Percentiles rank a stretch among this genome's conserved stretches.
phyloP scores from a whole-genome alignment of 106 monocot genomes.

The Dendrobium huoshanense region DNA sequence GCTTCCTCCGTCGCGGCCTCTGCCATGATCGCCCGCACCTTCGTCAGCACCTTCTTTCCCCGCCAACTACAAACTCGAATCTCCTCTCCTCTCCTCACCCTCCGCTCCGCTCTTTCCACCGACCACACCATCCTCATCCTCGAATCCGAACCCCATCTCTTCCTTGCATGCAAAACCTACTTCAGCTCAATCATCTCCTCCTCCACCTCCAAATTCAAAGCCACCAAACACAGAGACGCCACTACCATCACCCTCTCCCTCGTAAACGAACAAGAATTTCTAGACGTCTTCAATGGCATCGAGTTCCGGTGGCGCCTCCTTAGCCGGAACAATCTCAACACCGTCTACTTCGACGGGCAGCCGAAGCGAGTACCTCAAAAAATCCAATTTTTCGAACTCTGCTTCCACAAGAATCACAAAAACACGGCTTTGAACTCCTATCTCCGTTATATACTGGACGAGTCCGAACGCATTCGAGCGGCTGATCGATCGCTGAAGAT shows the following conservation, averaged over 20 bases:
- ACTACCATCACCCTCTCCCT: not conserved
- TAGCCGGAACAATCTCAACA: too few relatives aligned
- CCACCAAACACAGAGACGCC: constrained; percentile 6
- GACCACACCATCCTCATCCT: constrained; percentile 18
- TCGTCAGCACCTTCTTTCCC: constrained; percentile 21
- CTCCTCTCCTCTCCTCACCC: not conserved
- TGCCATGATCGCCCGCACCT: constrained; percentile 12
- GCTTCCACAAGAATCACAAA: not conserved
- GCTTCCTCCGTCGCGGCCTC: constrained; percentile 22
- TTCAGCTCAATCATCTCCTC: constrained; percentile 10
- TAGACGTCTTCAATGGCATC: not conserved
- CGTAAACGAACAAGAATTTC: not conserved
- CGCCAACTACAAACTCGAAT: constrained; percentile 9
- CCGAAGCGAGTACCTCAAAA: too few relatives aligned
- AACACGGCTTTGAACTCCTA: not conserved
- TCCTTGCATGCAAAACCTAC: constrained; percentile 3
- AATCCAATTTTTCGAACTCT: not conserved
- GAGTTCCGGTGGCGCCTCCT: not conserved
- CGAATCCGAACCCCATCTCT: constrained; percentile 15
- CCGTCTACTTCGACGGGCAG: too few relatives aligned
- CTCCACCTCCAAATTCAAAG: constrained; percentile 10
- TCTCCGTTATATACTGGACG: not conserved
- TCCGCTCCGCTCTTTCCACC: constrained; percentile 6
- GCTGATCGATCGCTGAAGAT: not conserved
- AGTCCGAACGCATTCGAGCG: not conserved